These are phyloP conservation scores for Diatrype stigma DNA, from an alignment of 2,329 filamentous ascomycete genomes.

Conservation along the genomic window DNA sequence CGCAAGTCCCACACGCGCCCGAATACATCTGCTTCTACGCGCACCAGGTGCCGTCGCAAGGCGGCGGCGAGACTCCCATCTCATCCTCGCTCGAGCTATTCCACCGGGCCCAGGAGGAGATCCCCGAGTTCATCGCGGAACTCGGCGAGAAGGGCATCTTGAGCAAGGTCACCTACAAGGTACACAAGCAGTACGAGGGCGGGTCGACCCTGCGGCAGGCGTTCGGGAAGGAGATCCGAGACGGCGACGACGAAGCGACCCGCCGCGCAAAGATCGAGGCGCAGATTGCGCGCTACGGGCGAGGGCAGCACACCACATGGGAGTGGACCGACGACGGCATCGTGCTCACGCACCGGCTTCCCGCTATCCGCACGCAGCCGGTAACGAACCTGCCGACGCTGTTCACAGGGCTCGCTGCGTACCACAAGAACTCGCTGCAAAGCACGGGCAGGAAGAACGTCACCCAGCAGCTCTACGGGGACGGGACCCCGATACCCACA, in stretches of 20 bases:
- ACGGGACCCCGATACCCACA: constrained; percentile 43
- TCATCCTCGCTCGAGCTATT: constrained; percentile 45
- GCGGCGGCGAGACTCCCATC: constrained; percentile 37
- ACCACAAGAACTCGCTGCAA: constrained; percentile 33
- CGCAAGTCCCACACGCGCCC: constrained; percentile 46
- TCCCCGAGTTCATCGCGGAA: constrained; percentile 41
- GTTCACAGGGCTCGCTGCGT: constrained; percentile 42
- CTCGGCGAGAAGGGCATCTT: constrained; percentile 40
- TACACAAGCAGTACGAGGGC: constrained; percentile 38
- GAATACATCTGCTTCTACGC: constrained; percentile 49
- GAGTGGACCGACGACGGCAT: constrained; percentile 41
- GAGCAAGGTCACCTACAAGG: constrained; percentile 35
- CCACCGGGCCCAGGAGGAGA: constrained; percentile 38
- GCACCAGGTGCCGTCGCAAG: constrained; percentile 33
- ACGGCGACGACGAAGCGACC: constrained; percentile 38
- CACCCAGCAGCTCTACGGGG: constrained; percentile 39
- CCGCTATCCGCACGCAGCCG: constrained; percentile 43
- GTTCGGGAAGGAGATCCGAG: constrained; percentile 43
- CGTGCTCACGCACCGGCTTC: constrained; percentile 40
- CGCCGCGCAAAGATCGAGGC: constrained; percentile 40
- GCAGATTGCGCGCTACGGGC: constrained; percentile 42
- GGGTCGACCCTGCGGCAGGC: constrained; percentile 40
- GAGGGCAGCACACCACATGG: constrained; percentile 42
- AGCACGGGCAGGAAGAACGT: constrained; percentile 24
- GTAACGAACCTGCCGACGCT: constrained; percentile 40